phyloP scores from a whole-genome alignment of 2,329 filamentous ascomycete genomes.

The Aspergillus floridensis region DNA sequence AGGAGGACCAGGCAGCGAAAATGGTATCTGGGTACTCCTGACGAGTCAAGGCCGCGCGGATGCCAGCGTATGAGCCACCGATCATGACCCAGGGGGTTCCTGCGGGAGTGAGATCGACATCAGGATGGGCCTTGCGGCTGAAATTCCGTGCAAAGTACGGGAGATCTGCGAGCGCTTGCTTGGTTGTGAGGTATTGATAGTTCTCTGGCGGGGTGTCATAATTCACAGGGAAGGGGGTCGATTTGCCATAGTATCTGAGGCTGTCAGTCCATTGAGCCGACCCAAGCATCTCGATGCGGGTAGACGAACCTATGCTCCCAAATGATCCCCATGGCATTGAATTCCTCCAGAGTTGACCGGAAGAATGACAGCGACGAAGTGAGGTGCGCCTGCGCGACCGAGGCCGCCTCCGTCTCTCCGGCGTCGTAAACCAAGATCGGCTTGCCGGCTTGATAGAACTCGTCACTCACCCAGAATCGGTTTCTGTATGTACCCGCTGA shows the following conservation, averaged over 20 bases:
- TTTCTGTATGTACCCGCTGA: slow-evolving; percentile 53
- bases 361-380: slow-evolving; percentile 27
- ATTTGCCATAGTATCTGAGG: slow-evolving; percentile 44
- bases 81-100: slow-evolving; percentile 48
- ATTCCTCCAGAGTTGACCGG: slow-evolving; percentile 32
- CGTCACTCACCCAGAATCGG: slow-evolving; percentile 54
- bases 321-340: slow-evolving; percentile 39
- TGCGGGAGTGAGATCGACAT: slow-evolving; percentile 39
- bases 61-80: slow-evolving; percentile 48
- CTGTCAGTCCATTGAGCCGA: slow-evolving; percentile 6
- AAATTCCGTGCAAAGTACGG: slow-evolving; percentile 46
- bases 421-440: slow-evolving; percentile 51
- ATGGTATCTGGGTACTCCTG: slow-evolving; percentile 43
- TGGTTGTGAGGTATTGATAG: slow-evolving; percentile 43
- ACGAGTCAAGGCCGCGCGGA: slow-evolving; percentile 45
- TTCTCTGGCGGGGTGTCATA: slow-evolving; percentile 38
- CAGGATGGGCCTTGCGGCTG: slow-evolving; percentile 28
- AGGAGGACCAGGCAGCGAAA: slow-evolving; percentile 42
- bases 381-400: slow-evolving; percentile 5
- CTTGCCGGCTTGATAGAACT: slow-evolving; percentile 55
- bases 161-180: slow-evolving; percentile 46
- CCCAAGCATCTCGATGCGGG: neutral
- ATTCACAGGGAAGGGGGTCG: slow-evolving; percentile 38
- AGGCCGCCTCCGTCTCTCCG: slow-evolving; percentile 45
- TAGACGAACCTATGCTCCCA: slow-evolving; percentile 44